Conservation (phyloP, 2,329 filamentous ascomycete species). For the Diaporthe citri region DNA sequence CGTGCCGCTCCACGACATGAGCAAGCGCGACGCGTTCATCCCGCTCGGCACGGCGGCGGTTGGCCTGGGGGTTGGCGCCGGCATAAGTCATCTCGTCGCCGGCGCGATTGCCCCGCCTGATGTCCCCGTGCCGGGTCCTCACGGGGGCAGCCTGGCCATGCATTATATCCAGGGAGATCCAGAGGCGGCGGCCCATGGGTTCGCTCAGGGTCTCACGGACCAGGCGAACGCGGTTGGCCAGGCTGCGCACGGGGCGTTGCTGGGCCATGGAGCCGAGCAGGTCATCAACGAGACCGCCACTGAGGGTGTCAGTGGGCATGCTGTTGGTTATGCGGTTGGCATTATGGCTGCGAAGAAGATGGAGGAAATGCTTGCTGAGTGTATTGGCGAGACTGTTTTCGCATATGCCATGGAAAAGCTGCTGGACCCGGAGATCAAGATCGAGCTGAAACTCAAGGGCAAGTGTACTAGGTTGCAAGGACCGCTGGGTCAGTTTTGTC, state of each 20-base stretch:
- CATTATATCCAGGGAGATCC: slow-evolving; percentile 31
- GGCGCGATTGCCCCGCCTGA: slow-evolving; percentile 24
- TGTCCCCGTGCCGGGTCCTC: slow-evolving; percentile 28
- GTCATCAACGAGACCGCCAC: slow-evolving; percentile 1
- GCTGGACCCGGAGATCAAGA: slow-evolving; percentile 37
- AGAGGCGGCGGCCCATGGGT: slow-evolving; percentile 34
- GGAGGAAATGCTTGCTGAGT: slow-evolving; percentile 38
- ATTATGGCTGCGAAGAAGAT: slow-evolving; percentile 39
- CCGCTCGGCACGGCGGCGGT: slow-evolving; percentile 32
- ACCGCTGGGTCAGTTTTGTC: slow-evolving; percentile 36
- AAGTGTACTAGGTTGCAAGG: slow-evolving; percentile 38
- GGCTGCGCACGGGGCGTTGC: slow-evolving; percentile 29
- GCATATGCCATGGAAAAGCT: slow-evolving; percentile 39
- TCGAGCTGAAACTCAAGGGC: slow-evolving; percentile 35
- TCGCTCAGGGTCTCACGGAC: slow-evolving; percentile 35
- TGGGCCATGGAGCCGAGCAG: slow-evolving; percentile 35
- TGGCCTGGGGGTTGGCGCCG: slow-evolving; percentile 33
- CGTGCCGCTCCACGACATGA: slow-evolving; percentile 37
- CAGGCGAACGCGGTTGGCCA: slow-evolving; percentile 37
- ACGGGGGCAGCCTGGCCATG: slow-evolving; percentile 24
- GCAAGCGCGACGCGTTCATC: slow-evolving; percentile 37
- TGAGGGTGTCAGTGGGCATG: slow-evolving; percentile 33
- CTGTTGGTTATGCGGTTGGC: slow-evolving; percentile 35
- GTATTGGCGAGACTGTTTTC: slow-evolving; percentile 37
- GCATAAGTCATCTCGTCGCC: slow-evolving; percentile 35